phyloP scores from a whole-genome alignment of 164 flowering plant species.

The Warburgia ugandensis region DNA sequence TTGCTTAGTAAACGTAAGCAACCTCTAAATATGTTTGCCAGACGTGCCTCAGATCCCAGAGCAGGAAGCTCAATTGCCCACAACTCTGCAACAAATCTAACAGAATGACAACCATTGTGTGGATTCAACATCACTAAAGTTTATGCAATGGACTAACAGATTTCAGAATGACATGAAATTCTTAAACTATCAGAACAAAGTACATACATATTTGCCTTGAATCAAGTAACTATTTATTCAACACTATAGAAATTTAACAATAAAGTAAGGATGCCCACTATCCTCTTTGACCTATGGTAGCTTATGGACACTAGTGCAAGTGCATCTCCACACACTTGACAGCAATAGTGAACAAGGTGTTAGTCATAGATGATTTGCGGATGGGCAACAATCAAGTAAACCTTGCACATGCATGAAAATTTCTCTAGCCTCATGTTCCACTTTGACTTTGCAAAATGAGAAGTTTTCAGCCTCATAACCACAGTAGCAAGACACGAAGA shows the following conservation, averaged over 20 bases:
- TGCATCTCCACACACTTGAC: constrained; percentile 15
- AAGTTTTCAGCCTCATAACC: no score
- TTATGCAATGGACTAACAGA: no score
- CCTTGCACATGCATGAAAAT: no score
- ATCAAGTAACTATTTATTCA: constrained; percentile 22
- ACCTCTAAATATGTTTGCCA: neutral
- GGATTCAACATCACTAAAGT: no score
- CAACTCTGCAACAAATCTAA: constrained; percentile 4
- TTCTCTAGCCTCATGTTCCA: no score
- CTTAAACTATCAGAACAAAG: constrained; percentile 12
- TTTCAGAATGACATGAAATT: no score
- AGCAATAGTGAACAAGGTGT: no score
- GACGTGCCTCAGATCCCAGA: constrained; percentile 6
- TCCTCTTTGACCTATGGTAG: constrained; percentile 1
- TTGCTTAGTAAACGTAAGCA: neutral
- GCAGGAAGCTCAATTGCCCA: neutral
- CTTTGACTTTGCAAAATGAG: no score
- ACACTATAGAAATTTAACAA: constrained; percentile 27
- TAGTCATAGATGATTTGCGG: no score
- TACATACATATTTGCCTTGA: constrained; percentile 32
- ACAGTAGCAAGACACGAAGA: neutral
- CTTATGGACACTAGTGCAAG: no score
- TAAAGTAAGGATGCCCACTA: constrained; percentile 9
- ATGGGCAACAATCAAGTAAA: no score
- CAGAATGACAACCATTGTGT: neutral